Evolutionary conservation across 495 filamentous ascomycete genomes (phyloP).

Genomic region (Lasiosphaeriaceae sp.): DNA sequence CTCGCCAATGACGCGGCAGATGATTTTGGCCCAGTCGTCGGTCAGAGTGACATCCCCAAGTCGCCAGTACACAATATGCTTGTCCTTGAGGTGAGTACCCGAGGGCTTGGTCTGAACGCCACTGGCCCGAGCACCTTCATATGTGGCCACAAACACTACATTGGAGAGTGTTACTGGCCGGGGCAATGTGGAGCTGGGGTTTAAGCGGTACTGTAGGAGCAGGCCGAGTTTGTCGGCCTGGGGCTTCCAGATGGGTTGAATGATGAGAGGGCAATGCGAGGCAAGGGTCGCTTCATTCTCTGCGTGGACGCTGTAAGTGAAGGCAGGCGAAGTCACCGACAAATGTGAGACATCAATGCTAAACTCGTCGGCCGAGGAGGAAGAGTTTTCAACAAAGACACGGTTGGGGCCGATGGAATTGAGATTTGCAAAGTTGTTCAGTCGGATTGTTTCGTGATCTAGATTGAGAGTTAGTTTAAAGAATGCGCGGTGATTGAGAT

Average conservation of each 20-base stretch:
- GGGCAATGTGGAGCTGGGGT: slow-evolving; percentile 58
- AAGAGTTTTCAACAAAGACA: slow-evolving; percentile 72
- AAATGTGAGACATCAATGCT: slow-evolving; percentile 66
- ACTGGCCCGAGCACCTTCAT: slow-evolving; percentile 64
- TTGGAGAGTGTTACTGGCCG: slow-evolving; percentile 67
- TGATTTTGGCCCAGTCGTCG: slow-evolving; percentile 59
- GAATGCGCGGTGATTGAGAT: neutral
- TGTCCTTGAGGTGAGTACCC: slow-evolving; percentile 80
- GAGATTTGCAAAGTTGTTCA: slow-evolving; percentile 87
- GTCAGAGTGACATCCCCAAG: slow-evolving; percentile 75
- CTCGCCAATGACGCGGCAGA: slow-evolving; percentile 69
- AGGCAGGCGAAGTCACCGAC: slow-evolving; percentile 72
- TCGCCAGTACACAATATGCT: slow-evolving; percentile 83
- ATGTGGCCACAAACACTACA: slow-evolving; percentile 71
- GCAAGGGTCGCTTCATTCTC: slow-evolving; percentile 62
- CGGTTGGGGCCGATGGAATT: slow-evolving; percentile 96
- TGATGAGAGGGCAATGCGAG: slow-evolving; percentile 60
- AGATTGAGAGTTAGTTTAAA: slow-evolving; percentile 10
- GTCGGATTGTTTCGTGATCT: slow-evolving; percentile 65
- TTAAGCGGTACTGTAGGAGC: slow-evolving; percentile 80
- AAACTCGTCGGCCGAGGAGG: slow-evolving; percentile 69
- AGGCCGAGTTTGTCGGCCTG: slow-evolving; percentile 78
- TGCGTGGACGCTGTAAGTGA: slow-evolving; percentile 91
- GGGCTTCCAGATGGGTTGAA: slow-evolving; percentile 79
- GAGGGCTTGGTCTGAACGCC: slow-evolving; percentile 69